Evolutionary conservation across 2,329 filamentous ascomycete genomes (phyloP), one percentile per base, ranked within the genome.

Genomic region (Microascus cirrosus): DNA sequence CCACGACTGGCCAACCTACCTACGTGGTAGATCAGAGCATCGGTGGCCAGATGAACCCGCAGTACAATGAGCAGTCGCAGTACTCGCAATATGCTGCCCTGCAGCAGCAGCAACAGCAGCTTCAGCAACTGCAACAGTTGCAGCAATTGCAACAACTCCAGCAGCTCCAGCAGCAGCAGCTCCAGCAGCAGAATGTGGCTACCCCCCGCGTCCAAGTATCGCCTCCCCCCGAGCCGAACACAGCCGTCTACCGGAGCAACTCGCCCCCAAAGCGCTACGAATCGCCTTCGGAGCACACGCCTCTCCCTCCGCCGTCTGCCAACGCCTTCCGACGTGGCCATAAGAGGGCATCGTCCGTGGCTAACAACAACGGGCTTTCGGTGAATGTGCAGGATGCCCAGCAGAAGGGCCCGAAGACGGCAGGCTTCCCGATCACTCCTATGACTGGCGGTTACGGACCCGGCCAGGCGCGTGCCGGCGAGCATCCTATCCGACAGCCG

Each of bases 321-420:
- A 94, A 92, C 66, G 90, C 91, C 52, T 96, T 96, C 79, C 92
- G 92, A 61, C 90, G 91, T 59, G 89, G 90, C 59, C 93, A 97
- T 74, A 94, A 95, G 79, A 96, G 96, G 81, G 83, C 84, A 12
- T 83, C 85, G 24, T 95, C 93, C 5, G 79, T 92, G 32, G 80
- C 79, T 55, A 81, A 81, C 61, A 83, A 82, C 64, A 70, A 67
- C 48, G 71, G 72, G 35, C 68, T 81, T 35, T 73, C 77, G 54
- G 69, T 79, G 53, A 66, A 73, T 52, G 67, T 71, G 42, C 68
- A 73, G 15, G 74, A 79, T 11, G 70, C 70, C 1, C 84, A 32
- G 28, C 28, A 80, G 70, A 77, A 83, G 45, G 89, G 80, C 1
- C 89, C 90, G 59, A 94, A 91, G 76, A 88, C 89, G 42, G 83